A percentile compares a stretch with the other conserved stretches of the same genome.
These are phyloP conservation scores for Thalia dealbata DNA, from an alignment of 176 grass and related monocot genomes.

Conservation along the genomic window DNA sequence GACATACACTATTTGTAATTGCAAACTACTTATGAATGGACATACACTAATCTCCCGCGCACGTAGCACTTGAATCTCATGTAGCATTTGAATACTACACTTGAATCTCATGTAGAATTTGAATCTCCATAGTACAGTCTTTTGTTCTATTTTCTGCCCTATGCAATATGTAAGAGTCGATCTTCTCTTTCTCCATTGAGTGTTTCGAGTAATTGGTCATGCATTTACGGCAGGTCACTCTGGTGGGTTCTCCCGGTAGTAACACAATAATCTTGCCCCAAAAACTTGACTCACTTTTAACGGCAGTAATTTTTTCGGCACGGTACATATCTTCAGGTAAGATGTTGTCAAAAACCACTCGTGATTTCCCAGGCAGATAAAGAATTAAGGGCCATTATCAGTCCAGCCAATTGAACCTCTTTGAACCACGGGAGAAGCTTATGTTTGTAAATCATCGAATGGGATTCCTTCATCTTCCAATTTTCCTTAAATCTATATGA, in stretches of 20 bases:
- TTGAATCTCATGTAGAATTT: no score
- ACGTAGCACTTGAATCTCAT: no score
- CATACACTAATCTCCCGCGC: no score
- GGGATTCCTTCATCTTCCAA: slow-evolving; percentile 44
- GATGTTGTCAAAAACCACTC: slow-evolving; percentile 75
- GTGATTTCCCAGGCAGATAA: slow-evolving; percentile 77
- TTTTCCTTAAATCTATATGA: slow-evolving; percentile 62
- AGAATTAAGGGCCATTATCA: slow-evolving; percentile 61
- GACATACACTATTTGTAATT: no score
- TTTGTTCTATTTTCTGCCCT: no score
- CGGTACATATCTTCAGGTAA: slow-evolving; percentile 56
- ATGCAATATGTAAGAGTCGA: no score
- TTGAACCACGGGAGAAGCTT: slow-evolving; percentile 35
- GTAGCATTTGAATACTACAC: no score
- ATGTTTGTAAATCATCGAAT: slow-evolving; percentile 38
- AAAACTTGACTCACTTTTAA: slow-evolving; percentile 37
- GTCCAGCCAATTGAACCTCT: slow-evolving; percentile 78
- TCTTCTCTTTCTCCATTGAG: no score
- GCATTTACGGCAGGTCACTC: slow-evolving; percentile 21
- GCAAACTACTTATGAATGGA: no score
- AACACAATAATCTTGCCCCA: slow-evolving; percentile 53
- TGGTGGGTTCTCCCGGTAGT: slow-evolving; percentile 39
- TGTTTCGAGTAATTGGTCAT: no score
- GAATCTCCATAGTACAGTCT: no score
- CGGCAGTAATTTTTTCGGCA: slow-evolving; percentile 43